These are phyloP conservation scores for Colletotrichum salicis DNA, from an alignment of 2,329 filamentous ascomycete genomes.

Conservation along the genomic window DNA sequence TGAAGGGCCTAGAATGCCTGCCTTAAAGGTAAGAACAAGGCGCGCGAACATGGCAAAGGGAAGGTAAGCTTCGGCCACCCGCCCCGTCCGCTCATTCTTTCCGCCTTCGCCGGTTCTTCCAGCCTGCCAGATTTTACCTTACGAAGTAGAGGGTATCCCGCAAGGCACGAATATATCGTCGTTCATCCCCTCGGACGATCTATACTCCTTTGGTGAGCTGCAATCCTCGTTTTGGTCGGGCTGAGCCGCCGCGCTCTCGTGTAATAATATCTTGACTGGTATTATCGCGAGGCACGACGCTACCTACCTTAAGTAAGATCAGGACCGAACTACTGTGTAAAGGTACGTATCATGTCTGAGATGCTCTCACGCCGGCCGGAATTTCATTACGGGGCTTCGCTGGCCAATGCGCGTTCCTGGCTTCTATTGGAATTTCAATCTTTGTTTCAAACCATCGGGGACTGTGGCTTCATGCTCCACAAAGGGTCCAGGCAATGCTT, in stretches of 20 bases:
- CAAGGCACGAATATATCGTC: neutral
- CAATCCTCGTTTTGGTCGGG: neutral
- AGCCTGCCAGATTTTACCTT: neutral
- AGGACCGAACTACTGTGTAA: neutral
- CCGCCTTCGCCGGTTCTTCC: neutral
- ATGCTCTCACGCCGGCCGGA: neutral
- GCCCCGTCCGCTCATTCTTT: slow-evolving; percentile 3
- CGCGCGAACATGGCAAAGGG: neutral
- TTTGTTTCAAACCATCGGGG: slow-evolving; percentile 31
- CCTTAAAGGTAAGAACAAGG: neutral
- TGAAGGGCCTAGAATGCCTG: neutral
- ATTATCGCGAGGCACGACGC: neutral
- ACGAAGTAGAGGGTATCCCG: too few species aligned
- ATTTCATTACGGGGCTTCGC: neutral
- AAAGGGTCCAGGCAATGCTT: slow-evolving; percentile 27
- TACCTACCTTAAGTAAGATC: neutral
- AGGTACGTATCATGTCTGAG: neutral
- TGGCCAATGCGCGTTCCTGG: slow-evolving; percentile 1
- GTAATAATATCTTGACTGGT: neutral
- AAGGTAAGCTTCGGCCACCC: neutral
- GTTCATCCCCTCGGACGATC: neutral
- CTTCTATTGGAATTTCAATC: slow-evolving; percentile 11
- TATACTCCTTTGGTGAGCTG: neutral
- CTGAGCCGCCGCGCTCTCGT: neutral
- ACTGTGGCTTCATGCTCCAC: slow-evolving; percentile 19